Conservation (phyloP, 140 eudicot species). For the Ambrosia hybrid region DNA sequence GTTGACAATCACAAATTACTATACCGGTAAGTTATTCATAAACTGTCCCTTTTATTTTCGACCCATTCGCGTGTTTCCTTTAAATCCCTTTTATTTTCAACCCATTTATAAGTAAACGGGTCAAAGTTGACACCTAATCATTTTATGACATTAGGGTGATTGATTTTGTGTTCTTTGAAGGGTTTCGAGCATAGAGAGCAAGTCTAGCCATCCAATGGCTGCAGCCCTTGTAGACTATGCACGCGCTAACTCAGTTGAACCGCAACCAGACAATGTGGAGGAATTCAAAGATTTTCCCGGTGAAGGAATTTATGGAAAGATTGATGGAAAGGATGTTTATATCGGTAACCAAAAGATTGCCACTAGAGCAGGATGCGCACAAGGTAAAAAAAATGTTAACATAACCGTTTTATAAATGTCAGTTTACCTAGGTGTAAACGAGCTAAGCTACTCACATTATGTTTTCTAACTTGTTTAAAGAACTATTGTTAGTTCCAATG, state of each 20-base stretch:
- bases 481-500: constrained; percentile 41
- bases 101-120: background rate
- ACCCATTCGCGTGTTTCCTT: background rate
- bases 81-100: background rate
- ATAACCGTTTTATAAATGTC: background rate
- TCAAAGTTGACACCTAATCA: background rate
- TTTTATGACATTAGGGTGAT: background rate
- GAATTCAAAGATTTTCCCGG: constrained; percentile 81
- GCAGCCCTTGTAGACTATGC: constrained; percentile 76
- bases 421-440: background rate
- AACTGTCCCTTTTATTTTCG: background rate
- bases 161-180: constrained; percentile 26
- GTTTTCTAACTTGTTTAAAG: constrained; percentile 26
- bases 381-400: constrained; percentile 42
- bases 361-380: constrained; percentile 61
- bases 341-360: constrained; percentile 70
- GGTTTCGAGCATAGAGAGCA: constrained; percentile 93
- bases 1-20: constrained; percentile 45
- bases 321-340: constrained; percentile 63
- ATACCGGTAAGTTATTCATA: constrained; percentile 49
- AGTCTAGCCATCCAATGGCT: constrained; percentile 96
- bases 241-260: constrained; percentile 46
- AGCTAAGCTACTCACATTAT: background rate
- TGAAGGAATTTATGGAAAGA: constrained; percentile 83
- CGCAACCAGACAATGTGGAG: constrained; percentile 70